Evolutionary conservation across 208 protist genomes (phyloP), one percentile per base, ranked within the genome.

Genomic region (Trypanosoma rangeli): DNA sequence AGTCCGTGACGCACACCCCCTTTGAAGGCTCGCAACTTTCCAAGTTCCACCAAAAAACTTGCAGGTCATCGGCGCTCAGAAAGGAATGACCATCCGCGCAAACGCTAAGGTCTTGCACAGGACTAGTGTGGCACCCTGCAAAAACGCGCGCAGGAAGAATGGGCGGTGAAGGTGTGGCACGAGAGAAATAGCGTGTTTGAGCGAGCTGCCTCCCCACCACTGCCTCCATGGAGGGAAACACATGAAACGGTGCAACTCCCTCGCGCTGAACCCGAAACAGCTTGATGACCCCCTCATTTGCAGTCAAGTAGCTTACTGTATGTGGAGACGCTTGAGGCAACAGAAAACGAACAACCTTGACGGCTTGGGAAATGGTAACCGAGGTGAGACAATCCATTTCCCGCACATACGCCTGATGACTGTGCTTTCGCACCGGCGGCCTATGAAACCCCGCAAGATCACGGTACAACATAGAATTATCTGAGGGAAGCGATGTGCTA

Each of bases 11-110:
- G 73, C 87, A 92, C 0, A 79, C 81, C 0, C 78, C 86, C 64
- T 89, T 94, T 1, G 84, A 90, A 3, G 80, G 77, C 64, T 89
- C 87, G 1, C 55, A 73, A 29, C 86, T 68, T 74, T 93, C 91
- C 37, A 96, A 77, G 70, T 88, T 72, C 87, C 91, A 96, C 88
- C 87, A 96, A 64, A 93, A 94, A 13, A 96, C 87, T 50, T 96
- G 86, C 68, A 96, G 71, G 70, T 96, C 91, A 76, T 96, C 87
- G 18, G 87, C 79, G 59, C 85, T 94, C 69, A 96, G 80, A 69
- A 96, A 96, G 1, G 91, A 94, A 53, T 92, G 74, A 10, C 77
- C 81, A 62, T 96, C 87, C 7, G 85, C 79, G 4, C 82, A 90
- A 48, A 93, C 79, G 59, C 85, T 92, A 55, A 96, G 80, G 0